phyloP scores from a whole-genome alignment of 2,329 filamentous ascomycete genomes.

The Aspergillus caelatus region DNA sequence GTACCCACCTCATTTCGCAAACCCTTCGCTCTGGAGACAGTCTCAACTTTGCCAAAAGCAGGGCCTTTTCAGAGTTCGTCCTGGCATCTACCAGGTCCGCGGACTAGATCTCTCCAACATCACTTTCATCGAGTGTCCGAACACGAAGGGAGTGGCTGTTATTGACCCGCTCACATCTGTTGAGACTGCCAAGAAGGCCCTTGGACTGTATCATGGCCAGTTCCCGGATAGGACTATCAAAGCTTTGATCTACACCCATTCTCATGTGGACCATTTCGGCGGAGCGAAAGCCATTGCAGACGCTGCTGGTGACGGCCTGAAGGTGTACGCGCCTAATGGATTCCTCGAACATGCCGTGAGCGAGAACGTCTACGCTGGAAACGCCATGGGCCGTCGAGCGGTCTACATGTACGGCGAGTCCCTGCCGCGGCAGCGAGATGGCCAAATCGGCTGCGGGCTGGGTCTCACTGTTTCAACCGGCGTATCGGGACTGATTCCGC shows the following conservation, averaged over 20 bases:
- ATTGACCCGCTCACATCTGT: conserved; percentile 42
- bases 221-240: conserved; percentile 25
- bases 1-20: conserved; percentile 14
- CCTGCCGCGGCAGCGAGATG: conserved; percentile 30
- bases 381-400: conserved; percentile 41
- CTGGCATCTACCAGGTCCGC: conserved; percentile 45
- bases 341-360: conserved; percentile 43
- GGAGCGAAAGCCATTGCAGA: conserved; percentile 27
- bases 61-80: conserved; percentile 39
- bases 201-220: conserved; percentile 36
- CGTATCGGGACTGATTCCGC: conserved; percentile 37
- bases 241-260: conserved; percentile 46
- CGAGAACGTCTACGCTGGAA: conserved; percentile 45
- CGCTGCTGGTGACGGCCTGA: conserved; percentile 8
- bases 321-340: conserved; percentile 40
- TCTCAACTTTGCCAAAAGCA: conserved; percentile 31
- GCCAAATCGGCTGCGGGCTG: conserved; percentile 43
- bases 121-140: conserved; percentile 38
- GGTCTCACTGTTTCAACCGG: conserved; percentile 36
- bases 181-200: conserved; percentile 38
- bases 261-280: conserved; percentile 44
- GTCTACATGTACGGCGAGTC: conserved; percentile 46
- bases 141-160: conserved; percentile 39
- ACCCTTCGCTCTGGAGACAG: conserved; percentile 42
- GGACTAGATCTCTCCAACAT: conserved; percentile 47